Base-by-base conservation (phyloP, 768 basidiomycete species). In the Cyclocybe cylindracea region DNA sequence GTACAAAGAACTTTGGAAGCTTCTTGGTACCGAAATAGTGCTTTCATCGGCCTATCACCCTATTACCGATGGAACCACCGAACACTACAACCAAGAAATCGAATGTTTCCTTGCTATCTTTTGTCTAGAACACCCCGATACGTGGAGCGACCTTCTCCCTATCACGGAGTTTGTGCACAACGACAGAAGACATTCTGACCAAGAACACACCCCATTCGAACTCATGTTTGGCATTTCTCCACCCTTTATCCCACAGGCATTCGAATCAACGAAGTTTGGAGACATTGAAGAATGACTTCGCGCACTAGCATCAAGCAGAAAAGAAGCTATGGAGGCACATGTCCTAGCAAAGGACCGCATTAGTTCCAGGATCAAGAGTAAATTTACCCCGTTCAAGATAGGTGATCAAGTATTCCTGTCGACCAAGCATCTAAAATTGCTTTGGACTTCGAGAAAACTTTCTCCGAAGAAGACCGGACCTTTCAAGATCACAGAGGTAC, bases 41-140 rank as follows among this genome's bases (percentile, higher is more conserved):
- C 44, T 66, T 1, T 66, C 65, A 1, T 75, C 69, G 0, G 67
- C 72, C 0, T 77, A 64, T 54, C 76, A 75, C 37, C 76, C 72
- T 0, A 46, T 53, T 35, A 11, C 51, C 10, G 47, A 56, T 29
- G 47, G 55, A 34, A 29, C 11, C 10, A 72, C 71, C 0, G 73
- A 76, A 57, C 54, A 67, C 13, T 62, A 60, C 18, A 77, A 75
- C 45, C 67, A 74, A 54, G 66, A 63, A 9, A 51, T 76, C 1
- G 69, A 75, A 46, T 10, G 9, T 4, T 55, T 51, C n/a, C 44
- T 55, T 1, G 38, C 40, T 0, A 48, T 56, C 2, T 53, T 14
- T 13, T 45, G 42, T 24, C 40, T 35, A n/a, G 33, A 48, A 9
- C 38, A 53, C 6, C 55, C 41, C 0, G 18, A 38, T 1, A 14